These are phyloP conservation scores for Neoboletus brunneissimus DNA, from an alignment of 768 basidiomycete species.

Conservation along the genomic window DNA sequence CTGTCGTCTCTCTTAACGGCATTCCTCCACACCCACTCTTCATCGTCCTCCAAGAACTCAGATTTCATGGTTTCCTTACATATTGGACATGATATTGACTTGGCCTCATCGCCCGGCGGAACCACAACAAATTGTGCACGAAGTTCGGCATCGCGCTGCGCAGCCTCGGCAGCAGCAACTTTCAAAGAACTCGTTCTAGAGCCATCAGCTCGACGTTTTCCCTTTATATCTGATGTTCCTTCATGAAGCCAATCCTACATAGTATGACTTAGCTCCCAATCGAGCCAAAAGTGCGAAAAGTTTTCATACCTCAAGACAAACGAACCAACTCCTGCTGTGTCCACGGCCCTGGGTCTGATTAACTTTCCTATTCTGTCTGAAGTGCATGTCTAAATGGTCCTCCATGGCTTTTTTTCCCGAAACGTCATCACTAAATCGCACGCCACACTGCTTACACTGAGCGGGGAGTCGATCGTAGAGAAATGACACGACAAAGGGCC, in stretches of 20 bases:
- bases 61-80: constrained; percentile 93
- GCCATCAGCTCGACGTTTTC: constrained; percentile 63
- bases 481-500: constrained; percentile 59
- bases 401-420: constrained; percentile 76
- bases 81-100: constrained; percentile 83
- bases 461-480: constrained; percentile 72
- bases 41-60: constrained; percentile 92
- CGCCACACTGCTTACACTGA: constrained; percentile 92
- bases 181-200: constrained; percentile 51
- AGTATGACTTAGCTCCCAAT: constrained; percentile 11
- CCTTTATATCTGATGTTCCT: constrained; percentile 54
- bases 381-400: constrained; percentile 95
- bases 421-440: constrained; percentile 74
- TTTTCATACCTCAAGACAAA: constrained; percentile 68
- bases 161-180: constrained; percentile 57
- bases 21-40: constrained; percentile 98
- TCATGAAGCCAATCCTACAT: constrained; percentile 87
- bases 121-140: constrained; percentile 81
- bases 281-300: neutral
- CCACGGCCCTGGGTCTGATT: constrained; percentile 78
- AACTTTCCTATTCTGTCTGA: constrained; percentile 85
- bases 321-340: constrained; percentile 88
- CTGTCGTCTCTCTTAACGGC: constrained; percentile 80
- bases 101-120: constrained; percentile 86
- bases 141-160: constrained; percentile 73